These are phyloP conservation scores for Sclerotiophoma versabilis DNA, from an alignment of 2,329 filamentous ascomycete genomes.

Conservation along the genomic window DNA sequence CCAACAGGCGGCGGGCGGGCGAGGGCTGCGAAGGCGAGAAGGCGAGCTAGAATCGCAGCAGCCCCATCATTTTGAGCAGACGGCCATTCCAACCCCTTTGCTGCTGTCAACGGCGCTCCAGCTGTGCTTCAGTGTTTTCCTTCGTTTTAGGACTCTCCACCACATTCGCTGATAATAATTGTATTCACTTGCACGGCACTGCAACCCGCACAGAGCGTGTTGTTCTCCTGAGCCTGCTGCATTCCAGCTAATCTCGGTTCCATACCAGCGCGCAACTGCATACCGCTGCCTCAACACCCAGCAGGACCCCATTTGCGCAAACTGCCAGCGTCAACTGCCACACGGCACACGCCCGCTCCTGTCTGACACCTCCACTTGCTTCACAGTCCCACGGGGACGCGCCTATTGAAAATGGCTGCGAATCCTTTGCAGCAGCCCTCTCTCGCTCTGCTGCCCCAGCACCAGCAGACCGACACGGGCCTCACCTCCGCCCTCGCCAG, in stretches of 20 bases:
- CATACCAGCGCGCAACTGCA: slow-evolving; percentile 18
- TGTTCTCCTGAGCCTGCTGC: slow-evolving; percentile 27
- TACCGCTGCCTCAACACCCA: slow-evolving; percentile 9
- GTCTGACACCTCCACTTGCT: slow-evolving; percentile 38
- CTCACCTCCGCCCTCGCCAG: slow-evolving; percentile 83
- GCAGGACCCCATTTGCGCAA: slow-evolving; percentile 3
- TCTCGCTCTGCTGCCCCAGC: slow-evolving; percentile 84
- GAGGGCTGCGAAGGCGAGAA: slow-evolving; percentile 14
- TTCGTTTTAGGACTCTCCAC: slow-evolving; percentile 38
- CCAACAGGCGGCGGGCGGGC: slow-evolving; percentile 22
- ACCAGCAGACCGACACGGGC: slow-evolving; percentile 79
- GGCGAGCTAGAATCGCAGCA: slow-evolving; percentile 22
- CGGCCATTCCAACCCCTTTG: slow-evolving; percentile 30
- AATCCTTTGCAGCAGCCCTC: slow-evolving; percentile 72
- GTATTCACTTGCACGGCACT: slow-evolving; percentile 12
- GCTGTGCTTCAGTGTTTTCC: slow-evolving; percentile 26
- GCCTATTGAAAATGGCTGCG: slow-evolving; percentile 63
- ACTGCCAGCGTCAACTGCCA: neutral
- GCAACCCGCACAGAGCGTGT: slow-evolving; percentile 19
- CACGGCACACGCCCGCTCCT: slow-evolving; percentile 15
- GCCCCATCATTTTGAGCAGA: slow-evolving; percentile 26
- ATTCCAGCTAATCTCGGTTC: slow-evolving; percentile 35
- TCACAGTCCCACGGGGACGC: slow-evolving; percentile 50
- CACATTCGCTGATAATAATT: slow-evolving; percentile 44
- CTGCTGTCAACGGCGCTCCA: slow-evolving; percentile 27